A percentile compares a stretch with the other conserved stretches of the same genome.
Conservation (phyloP, 2,329 filamentous ascomycete species). For the Ilyonectria robusta region DNA sequence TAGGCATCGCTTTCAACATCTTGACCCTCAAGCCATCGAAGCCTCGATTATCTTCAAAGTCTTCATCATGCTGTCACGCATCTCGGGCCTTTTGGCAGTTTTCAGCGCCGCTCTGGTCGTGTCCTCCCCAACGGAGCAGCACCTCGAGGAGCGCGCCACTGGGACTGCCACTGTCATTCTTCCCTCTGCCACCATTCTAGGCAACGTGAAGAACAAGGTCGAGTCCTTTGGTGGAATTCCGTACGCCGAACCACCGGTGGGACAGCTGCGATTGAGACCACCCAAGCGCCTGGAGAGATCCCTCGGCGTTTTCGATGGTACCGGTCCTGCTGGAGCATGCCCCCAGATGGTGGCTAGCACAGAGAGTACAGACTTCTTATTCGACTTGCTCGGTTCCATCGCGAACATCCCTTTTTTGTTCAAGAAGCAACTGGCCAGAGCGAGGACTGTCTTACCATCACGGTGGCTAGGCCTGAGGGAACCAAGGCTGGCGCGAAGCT, state of each 20-base stretch:
- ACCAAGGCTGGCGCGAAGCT: conserved; percentile 59
- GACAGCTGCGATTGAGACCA: conserved; percentile 70
- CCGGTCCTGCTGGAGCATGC: conserved; percentile 64
- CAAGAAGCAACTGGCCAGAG: conserved; percentile 58
- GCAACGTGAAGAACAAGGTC: conserved; percentile 49
- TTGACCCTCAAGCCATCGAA: not conserved
- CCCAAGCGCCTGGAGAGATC: conserved; percentile 65
- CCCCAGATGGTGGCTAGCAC: conserved; percentile 71
- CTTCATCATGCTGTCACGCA: not conserved
- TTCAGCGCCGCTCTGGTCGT: not conserved
- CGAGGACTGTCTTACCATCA: conserved; percentile 68
- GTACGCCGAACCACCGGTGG: conserved; percentile 73
- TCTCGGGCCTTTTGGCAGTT: not conserved
- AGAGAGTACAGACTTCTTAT: conserved; percentile 50
- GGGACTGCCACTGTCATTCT: not conserved
- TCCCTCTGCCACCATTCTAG: not conserved
- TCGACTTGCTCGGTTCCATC: conserved; percentile 56
- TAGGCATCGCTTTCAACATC: not conserved
- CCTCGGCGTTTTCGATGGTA: conserved; percentile 68
- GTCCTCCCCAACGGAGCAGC: not conserved
- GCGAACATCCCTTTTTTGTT: conserved; percentile 57
- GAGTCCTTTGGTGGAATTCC: conserved; percentile 76
- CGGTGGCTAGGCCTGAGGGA: conserved; percentile 62
- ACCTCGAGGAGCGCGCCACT: conserved; percentile 1
- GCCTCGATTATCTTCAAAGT: not conserved